Conservation (phyloP, 139 green algal genomes). For the Chlamydomonas sp. region DNA sequence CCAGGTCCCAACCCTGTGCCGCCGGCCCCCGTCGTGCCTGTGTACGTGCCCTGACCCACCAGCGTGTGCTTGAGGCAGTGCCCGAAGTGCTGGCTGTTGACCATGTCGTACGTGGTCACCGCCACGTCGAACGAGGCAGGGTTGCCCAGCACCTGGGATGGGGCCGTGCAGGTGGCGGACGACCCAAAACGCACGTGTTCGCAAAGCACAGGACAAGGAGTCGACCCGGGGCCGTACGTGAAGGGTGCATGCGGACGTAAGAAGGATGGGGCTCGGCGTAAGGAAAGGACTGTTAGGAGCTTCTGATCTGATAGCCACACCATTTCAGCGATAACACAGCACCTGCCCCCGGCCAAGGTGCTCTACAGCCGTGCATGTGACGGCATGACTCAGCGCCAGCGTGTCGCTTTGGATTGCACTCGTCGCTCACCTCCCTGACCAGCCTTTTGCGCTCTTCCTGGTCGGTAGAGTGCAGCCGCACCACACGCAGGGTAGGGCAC, state of each 20-base stretch:
- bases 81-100: conserved; percentile 60
- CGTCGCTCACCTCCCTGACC: conserved; percentile 42
- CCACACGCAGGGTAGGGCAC: conserved; percentile 66
- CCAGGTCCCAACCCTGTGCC: too few relatives aligned
- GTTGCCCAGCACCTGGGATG: conserved; percentile 57
- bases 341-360: too few relatives aligned
- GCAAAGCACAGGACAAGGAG: not conserved
- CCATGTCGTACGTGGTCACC: conserved; percentile 78
- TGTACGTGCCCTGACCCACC: not conserved
- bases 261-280: too few relatives aligned
- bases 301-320: too few relatives aligned
- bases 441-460: conserved; percentile 58
- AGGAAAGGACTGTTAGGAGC: too few relatives aligned
- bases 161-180: not conserved
- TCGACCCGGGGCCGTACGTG: too few relatives aligned
- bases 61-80: conserved; percentile 44
- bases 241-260: too few relatives aligned
- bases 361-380: too few relatives aligned
- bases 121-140: conserved; percentile 74
- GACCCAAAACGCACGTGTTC: not conserved
- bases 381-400: too few relatives aligned
- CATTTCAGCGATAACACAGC: too few relatives aligned
- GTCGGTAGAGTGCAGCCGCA: conserved; percentile 66
- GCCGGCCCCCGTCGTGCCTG: not conserved
- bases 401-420: too few relatives aligned